phyloP scores from a whole-genome alignment of 805 yeast genomes.

The Pichia pseudocactophila region DNA sequence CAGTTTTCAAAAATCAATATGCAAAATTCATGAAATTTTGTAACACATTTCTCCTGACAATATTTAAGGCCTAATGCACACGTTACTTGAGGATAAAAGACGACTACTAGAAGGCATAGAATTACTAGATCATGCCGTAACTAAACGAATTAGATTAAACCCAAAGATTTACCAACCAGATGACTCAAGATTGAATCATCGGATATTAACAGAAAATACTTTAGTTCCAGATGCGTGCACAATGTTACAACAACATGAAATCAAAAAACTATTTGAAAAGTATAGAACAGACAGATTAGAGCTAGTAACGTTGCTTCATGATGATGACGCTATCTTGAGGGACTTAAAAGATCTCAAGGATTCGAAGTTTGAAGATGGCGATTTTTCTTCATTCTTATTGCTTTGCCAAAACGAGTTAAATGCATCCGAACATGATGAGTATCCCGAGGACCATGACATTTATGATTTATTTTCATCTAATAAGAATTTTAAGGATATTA shows the following conservation, averaged over 20 bases:
- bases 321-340: not conserved
- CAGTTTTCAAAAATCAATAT: too few relatives aligned
- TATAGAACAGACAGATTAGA: constrained; percentile 29
- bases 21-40: too few relatives aligned
- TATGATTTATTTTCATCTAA: constrained; percentile 27
- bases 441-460: constrained; percentile 12
- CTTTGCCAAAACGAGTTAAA: not conserved
- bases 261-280: constrained; percentile 40
- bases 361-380: constrained; percentile 8
- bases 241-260: constrained; percentile 59
- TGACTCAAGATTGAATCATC: constrained; percentile 19
- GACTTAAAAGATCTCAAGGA: constrained; percentile 16
- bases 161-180: constrained; percentile 40
- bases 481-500: constrained; percentile 8
- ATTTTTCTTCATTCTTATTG: not conserved
- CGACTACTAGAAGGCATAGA: constrained; percentile 55
- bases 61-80: not conserved
- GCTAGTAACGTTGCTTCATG: constrained; percentile 14
- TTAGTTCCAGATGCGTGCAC: constrained; percentile 43
- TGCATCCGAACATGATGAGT: not conserved
- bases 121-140: constrained; percentile 55
- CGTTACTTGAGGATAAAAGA: constrained; percentile 32
- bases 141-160: constrained; percentile 52
- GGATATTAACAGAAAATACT: constrained; percentile 25
- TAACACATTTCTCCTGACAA: too few relatives aligned